A percentile compares a stretch with the other conserved stretches of the same genome.
phyloP scores from a whole-genome alignment of 148 eudicot species.

The Chenopodium formosanum region DNA sequence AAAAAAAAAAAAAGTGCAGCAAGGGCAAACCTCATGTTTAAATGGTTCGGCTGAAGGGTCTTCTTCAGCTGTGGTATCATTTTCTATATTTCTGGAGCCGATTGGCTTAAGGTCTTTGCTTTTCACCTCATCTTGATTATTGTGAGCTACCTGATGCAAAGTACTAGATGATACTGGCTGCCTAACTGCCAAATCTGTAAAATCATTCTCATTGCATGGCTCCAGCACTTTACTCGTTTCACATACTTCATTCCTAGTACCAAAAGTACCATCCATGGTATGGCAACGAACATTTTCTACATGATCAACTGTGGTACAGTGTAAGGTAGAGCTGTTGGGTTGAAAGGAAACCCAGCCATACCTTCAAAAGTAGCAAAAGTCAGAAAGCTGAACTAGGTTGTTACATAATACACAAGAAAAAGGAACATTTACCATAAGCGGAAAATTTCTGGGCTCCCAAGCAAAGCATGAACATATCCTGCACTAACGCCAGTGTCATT shows the following conservation, averaged over 20 bases:
- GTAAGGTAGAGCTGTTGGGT: slow-evolving; percentile 25
- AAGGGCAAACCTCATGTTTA: slow-evolving; percentile 35
- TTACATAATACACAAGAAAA: slow-evolving; percentile 1
- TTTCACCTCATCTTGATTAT: slow-evolving; percentile 19
- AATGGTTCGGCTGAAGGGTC: slow-evolving; percentile 25
- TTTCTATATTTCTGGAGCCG: slow-evolving; percentile 24
- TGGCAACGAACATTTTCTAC: slow-evolving; percentile 21
- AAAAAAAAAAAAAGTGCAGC: neutral
- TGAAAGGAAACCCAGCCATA: slow-evolving; percentile 72
- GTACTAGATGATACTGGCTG: slow-evolving; percentile 27
- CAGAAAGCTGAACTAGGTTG: slow-evolving; percentile 23
- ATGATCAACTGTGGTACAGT: slow-evolving; percentile 28
- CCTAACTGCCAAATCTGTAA: slow-evolving; percentile 17
- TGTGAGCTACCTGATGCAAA: slow-evolving; percentile 8
- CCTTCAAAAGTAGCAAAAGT: slow-evolving; percentile 46
- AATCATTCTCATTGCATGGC: slow-evolving; percentile 12
- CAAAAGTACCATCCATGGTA: slow-evolving; percentile 22
- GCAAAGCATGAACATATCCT: slow-evolving; percentile 60
- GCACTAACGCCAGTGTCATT: slow-evolving; percentile 45
- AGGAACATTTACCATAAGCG: slow-evolving; percentile 63
- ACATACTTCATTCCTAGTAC: slow-evolving; percentile 10
- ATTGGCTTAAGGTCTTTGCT: slow-evolving; percentile 29
- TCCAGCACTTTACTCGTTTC: slow-evolving; percentile 20
- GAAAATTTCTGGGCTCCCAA: slow-evolving; percentile 61
- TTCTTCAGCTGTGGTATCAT: slow-evolving; percentile 25